A percentile compares a stretch with the other conserved stretches of the same genome.
Conservation (phyloP, 2,329 filamentous ascomycete species). For the Bretziella fagacearum region DNA sequence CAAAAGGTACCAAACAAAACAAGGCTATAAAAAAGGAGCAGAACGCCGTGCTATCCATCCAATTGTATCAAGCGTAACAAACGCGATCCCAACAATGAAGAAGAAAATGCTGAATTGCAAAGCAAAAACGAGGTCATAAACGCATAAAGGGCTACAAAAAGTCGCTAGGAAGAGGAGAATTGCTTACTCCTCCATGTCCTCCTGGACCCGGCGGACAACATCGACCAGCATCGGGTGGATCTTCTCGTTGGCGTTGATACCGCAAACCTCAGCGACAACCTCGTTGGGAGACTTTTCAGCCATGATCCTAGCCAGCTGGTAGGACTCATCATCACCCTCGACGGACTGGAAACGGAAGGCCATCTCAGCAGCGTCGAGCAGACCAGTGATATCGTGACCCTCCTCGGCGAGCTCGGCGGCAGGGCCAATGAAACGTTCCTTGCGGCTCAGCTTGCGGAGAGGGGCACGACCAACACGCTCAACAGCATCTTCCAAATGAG, state of each 20-base stretch:
- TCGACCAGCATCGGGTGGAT: constrained; percentile 60
- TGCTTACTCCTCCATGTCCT: constrained; percentile 24
- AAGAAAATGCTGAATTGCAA: constrained; percentile 5
- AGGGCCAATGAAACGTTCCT: constrained; percentile 90
- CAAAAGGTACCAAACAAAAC: neutral
- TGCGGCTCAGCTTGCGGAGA: constrained; percentile 80
- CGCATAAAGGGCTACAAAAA: neutral
- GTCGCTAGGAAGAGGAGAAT: neutral
- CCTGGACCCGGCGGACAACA: constrained; percentile 71
- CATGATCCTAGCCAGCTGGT: constrained; percentile 72
- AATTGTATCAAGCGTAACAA: constrained; percentile 6
- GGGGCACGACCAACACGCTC: constrained; percentile 92
- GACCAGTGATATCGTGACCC: constrained; percentile 51
- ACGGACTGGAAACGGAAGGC: constrained; percentile 92
- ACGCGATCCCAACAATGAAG: constrained; percentile 6
- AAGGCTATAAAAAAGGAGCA: constrained; percentile 6
- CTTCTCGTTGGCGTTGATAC: constrained; percentile 58
- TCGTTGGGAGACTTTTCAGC: constrained; percentile 53
- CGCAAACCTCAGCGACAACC: constrained; percentile 66
- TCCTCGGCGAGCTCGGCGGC: constrained; percentile 76
- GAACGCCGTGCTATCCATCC: constrained; percentile 10
- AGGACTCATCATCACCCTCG: constrained; percentile 76
- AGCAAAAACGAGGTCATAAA: constrained; percentile 9
- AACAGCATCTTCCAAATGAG: constrained; percentile 77
- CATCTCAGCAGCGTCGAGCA: constrained; percentile 78